Conservation (phyloP, 2,329 filamentous ascomycete genomes). For the Aspergillus pseudoglaucus region DNA sequence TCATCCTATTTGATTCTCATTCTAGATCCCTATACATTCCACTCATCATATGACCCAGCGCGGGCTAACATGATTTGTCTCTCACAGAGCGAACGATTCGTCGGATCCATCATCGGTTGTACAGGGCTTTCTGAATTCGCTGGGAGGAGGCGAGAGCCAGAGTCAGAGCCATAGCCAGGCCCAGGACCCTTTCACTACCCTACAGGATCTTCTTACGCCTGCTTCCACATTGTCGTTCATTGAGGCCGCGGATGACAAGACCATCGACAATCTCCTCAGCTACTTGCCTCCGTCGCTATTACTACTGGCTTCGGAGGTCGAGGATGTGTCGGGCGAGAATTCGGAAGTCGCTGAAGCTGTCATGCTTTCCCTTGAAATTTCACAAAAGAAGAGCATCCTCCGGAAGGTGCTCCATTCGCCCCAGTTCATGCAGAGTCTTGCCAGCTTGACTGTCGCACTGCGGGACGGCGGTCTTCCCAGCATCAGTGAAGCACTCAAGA, state of each 20-base stretch:
- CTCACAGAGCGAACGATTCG: slow-evolving; percentile 53
- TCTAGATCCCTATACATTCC: too few relatives aligned
- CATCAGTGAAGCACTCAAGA: slow-evolving; percentile 75
- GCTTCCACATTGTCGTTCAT: slow-evolving; percentile 72
- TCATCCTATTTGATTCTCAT: not conserved
- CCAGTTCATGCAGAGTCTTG: slow-evolving; percentile 81
- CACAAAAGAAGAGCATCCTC: slow-evolving; percentile 74
- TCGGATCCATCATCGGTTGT: slow-evolving; percentile 71
- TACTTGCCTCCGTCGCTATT: slow-evolving; percentile 75
- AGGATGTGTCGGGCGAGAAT: slow-evolving; percentile 57
- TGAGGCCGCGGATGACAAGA: slow-evolving; percentile 56
- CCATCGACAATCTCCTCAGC: slow-evolving; percentile 67
- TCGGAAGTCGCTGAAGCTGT: slow-evolving; percentile 64
- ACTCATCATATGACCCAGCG: slow-evolving; percentile 2
- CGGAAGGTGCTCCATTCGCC: slow-evolving; percentile 79
- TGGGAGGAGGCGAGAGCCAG: slow-evolving; percentile 54
- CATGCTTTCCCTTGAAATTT: slow-evolving; percentile 63
- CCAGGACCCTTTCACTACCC: slow-evolving; percentile 68
- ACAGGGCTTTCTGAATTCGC: slow-evolving; percentile 79
- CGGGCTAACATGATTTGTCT: slow-evolving; percentile 36
- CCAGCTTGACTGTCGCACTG: slow-evolving; percentile 78
- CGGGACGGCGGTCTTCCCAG: slow-evolving; percentile 85
- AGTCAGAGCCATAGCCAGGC: slow-evolving; percentile 37
- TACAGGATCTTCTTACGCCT: slow-evolving; percentile 77
- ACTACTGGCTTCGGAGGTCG: slow-evolving; percentile 64